Conservation (phyloP, 2,329 filamentous ascomycete species). For the Fusarium albosuccineum region DNA sequence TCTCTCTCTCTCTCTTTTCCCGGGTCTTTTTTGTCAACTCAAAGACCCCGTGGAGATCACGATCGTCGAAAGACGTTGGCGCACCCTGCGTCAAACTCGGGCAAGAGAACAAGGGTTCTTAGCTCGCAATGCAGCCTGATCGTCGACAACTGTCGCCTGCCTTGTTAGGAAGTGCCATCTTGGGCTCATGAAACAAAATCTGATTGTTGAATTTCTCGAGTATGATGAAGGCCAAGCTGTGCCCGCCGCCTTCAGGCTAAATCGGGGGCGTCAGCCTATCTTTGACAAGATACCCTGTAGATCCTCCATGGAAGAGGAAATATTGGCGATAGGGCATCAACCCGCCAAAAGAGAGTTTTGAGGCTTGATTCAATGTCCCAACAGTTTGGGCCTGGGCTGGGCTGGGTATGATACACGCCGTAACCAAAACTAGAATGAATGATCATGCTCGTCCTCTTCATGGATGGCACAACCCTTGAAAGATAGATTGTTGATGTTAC, state of each 20-base stretch:
- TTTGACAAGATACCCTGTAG: conserved; percentile 8
- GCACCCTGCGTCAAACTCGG: not conserved
- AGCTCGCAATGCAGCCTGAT: conserved; percentile 13
- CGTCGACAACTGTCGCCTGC: not conserved
- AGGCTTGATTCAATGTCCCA: conserved; percentile 12
- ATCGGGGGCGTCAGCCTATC: conserved; percentile 1
- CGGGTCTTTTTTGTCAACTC: not conserved
- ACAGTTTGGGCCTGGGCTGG: conserved; percentile 10
- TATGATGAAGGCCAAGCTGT: conserved; percentile 22
- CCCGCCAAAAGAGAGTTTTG: not conserved
- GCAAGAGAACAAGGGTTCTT: conserved; percentile 13
- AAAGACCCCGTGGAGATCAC: not conserved
- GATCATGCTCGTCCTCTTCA: conserved; percentile 9
- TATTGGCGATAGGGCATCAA: conserved; percentile 17
- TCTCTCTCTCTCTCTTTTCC: too few species aligned
- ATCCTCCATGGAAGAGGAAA: conserved; percentile 23
- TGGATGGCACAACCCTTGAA: not conserved
- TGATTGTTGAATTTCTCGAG: not conserved
- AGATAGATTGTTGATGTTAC: not conserved
- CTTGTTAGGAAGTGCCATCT: conserved; percentile 14
- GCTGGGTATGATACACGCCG: not conserved
- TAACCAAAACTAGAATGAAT: conserved; percentile 1
- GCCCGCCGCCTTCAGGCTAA: conserved; percentile 26
- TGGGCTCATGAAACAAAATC: conserved; percentile 27
- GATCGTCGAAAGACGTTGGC: conserved; percentile 4